Percentiles rank a stretch among this genome's conserved stretches.
These are phyloP conservation scores for Chrysanthemum makinoi DNA, from an alignment of 129 eudicot genomes.

Conservation along the genomic window DNA sequence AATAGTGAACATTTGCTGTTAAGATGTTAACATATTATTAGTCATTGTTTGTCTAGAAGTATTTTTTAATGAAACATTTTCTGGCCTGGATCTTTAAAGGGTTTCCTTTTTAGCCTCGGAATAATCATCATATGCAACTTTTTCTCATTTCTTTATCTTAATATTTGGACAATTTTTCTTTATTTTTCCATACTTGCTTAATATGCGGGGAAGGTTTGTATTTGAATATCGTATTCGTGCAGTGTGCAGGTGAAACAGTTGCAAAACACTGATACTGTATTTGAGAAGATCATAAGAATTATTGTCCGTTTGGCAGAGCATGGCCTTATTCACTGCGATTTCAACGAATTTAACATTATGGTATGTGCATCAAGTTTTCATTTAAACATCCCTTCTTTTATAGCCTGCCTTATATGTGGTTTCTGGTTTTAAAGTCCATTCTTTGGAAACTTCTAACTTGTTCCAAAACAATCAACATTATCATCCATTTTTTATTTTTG, in stretches of 20 bases:
- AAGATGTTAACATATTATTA: not conserved
- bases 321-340: conserved; percentile 96
- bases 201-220: not conserved
- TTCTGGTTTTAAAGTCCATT: not conserved
- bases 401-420: not conserved
- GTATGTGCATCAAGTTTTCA: conserved; percentile 35
- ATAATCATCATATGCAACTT: conserved; percentile 4
- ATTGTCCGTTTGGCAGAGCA: conserved; percentile 91
- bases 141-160: not conserved
- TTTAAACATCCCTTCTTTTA: conserved; percentile 5
- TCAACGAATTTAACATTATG: conserved; percentile 93
- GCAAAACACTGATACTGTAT: conserved; percentile 70
- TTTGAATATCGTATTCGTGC: conserved; percentile 21
- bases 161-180: not conserved
- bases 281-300: conserved; percentile 70
- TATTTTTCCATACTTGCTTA: not conserved
- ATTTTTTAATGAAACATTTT: too few relatives aligned
- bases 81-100: not conserved
- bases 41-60: not conserved
- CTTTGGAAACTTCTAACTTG: not conserved
- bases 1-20: not conserved
- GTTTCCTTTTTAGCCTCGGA: not conserved
- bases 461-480: not conserved
- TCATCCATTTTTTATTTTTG: not conserved
- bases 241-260: conserved; percentile 95